Percentiles rank a stretch among this genome's conserved stretches.
phyloP scores from a whole-genome alignment of 306 rosid genomes.

The Acacia acuminata region DNA sequence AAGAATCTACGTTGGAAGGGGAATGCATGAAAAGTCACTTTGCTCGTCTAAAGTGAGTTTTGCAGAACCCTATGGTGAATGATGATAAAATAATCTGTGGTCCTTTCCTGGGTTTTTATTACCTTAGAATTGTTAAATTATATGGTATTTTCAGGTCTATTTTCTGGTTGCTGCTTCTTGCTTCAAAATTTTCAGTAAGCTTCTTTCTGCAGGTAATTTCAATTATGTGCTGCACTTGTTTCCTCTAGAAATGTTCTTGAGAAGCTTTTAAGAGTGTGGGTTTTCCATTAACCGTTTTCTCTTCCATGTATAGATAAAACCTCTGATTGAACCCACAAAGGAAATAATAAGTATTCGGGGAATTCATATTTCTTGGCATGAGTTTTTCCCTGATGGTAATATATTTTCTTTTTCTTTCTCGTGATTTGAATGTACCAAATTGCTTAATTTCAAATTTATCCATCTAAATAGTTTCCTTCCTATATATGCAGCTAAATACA shows the following conservation, averaged over 20 bases:
- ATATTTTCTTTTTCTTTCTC: slow-evolving; percentile 34
- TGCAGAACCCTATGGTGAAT: background rate
- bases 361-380: slow-evolving; percentile 78
- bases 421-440: slow-evolving; percentile 8
- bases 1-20: slow-evolving; percentile 89
- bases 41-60: slow-evolving; percentile 84
- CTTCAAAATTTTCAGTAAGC: slow-evolving; percentile 78
- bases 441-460: slow-evolving; percentile 7
- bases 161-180: slow-evolving; percentile 89
- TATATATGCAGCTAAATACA: slow-evolving; percentile 61
- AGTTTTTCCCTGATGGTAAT: slow-evolving; percentile 83
- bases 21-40: slow-evolving; percentile 98
- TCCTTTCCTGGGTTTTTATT: background rate
- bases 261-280: slow-evolving; percentile 15
- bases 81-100: slow-evolving; percentile 21
- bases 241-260: slow-evolving; percentile 14
- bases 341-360: slow-evolving; percentile 78
- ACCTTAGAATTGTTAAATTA: slow-evolving; percentile 28
- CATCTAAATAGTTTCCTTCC: slow-evolving; percentile 32
- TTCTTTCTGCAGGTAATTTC: slow-evolving; percentile 74
- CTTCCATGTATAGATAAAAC: slow-evolving; percentile 66
- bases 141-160: slow-evolving; percentile 63
- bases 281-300: slow-evolving; percentile 18
- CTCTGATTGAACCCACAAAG: slow-evolving; percentile 82
- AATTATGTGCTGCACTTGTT: slow-evolving; percentile 1